A percentile compares a stretch with the other conserved stretches of the same genome.
phyloP scores from a whole-genome alignment of 176 grass and related monocot species.

The Dendrocalamus sinicus region DNA sequence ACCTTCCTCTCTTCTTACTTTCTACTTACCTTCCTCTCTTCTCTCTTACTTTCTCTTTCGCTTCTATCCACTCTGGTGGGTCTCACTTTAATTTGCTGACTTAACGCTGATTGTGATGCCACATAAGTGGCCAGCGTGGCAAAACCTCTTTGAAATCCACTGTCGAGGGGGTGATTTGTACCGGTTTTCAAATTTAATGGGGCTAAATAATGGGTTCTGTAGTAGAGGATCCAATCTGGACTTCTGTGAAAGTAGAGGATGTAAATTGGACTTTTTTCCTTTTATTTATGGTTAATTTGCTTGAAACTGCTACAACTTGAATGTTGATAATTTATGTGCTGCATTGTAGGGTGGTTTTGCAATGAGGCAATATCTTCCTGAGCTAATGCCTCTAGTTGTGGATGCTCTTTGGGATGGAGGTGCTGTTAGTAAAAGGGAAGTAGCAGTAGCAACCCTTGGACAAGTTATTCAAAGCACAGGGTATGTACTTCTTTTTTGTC shows the following conservation, averaged over 20 bases:
- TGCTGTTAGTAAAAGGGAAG: constrained; percentile 88
- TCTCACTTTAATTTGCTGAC: too few relatives aligned
- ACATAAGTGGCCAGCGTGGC: not conserved
- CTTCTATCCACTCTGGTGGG: too few relatives aligned
- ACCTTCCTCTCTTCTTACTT: too few relatives aligned
- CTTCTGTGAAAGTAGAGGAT: not conserved
- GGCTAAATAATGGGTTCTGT: not conserved
- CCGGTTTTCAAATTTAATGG: not conserved
- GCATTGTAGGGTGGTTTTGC: constrained; percentile 84
- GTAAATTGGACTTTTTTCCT: not conserved
- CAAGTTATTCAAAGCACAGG: constrained; percentile 99
- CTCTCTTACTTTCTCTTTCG: too few relatives aligned
- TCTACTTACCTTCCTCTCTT: too few relatives aligned
- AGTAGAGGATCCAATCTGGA: not conserved
- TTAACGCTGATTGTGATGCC: not conserved
- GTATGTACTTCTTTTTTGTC: constrained; percentile 48
- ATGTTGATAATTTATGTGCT: constrained; percentile 40
- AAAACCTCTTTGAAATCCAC: not conserved
- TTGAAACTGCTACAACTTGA: constrained; percentile 20
- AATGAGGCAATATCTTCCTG: constrained; percentile 96
- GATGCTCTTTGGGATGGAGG: constrained; percentile 95
- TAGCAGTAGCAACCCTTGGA: constrained; percentile 96
- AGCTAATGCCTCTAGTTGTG: constrained; percentile 96
- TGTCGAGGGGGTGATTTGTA: not conserved
- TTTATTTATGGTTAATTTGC: not conserved